Evolutionary conservation across 306 rosid species (phyloP), one percentile per base, ranked within the genome.

Genomic region (Vigna unguiculata): DNA sequence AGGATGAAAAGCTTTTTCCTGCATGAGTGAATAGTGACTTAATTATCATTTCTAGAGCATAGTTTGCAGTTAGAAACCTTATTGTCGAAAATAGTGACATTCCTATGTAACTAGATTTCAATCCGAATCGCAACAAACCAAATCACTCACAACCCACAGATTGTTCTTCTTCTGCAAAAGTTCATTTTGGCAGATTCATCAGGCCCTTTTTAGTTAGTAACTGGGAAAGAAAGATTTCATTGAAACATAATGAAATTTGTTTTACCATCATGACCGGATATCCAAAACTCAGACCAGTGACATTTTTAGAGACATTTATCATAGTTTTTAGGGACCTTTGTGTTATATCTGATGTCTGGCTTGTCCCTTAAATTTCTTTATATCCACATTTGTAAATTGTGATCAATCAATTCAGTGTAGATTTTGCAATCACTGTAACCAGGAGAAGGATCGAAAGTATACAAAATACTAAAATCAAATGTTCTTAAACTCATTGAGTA

Each of bases 351-450:
- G 22, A n/a, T 17, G 34, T 48, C 62, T 43, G 40, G 9, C 65
- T 25, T 25, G 9, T 61, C 17, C 10, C 24, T 36, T 36, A 34
- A 34, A 34, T 32, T 10, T 40, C 12, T 32, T 14, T 24, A 11
- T 13, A 43, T 63, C n/a, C 20, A n/a, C 36, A 14, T 20, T 52
- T 9, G 2, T 38, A 38, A 38, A 38, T 43, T 15, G 11, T 55
- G 12, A 47, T 55, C 22, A 9, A 20, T 72, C 36, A 16, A 52
- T 55, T 34, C 11, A 74, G 46, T 12, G 40, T 3, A 45, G 28
- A 30, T 80, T 74, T 24, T 63, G 19, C 43, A 63, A 59, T 21
- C 59, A 54, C 53, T 64, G 24, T 4, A 72, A 45, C 74, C 45
- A 28, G 32, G 4, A 28, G 32, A 10, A 58, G 45, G 30, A 28